These are phyloP conservation scores for Xanthoconium stramineum DNA, from an alignment of 768 basidiomycete genomes.

Conservation along the genomic window DNA sequence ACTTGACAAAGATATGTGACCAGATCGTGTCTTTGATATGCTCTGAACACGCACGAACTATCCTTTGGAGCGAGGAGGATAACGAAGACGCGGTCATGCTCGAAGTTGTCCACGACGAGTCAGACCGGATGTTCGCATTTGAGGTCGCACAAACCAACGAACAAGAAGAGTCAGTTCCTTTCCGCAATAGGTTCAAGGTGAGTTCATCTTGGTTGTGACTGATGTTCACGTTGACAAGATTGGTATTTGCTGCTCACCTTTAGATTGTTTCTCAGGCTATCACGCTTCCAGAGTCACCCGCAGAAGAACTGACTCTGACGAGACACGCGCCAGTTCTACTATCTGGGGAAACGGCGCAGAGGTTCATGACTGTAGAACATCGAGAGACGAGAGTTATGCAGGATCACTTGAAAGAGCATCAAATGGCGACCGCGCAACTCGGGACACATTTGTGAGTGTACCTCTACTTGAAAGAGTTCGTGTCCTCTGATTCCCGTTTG, in stretches of 20 bases:
- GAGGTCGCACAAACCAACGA: conserved; percentile 53
- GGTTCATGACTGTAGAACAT: conserved; percentile 35
- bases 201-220: background rate
- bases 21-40: conserved; percentile 54
- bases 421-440: conserved; percentile 12
- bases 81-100: conserved; percentile 26
- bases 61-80: conserved; percentile 43
- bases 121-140: conserved; percentile 50
- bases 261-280: conserved; percentile 17
- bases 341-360: conserved; percentile 40
- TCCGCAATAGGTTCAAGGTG: conserved; percentile 46
- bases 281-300: conserved; percentile 1
- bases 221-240: background rate
- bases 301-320: conserved; percentile 1
- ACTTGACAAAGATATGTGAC: conserved; percentile 57
- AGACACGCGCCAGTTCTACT: conserved; percentile 18
- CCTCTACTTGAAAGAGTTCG: background rate
- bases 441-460: conserved; percentile 17
- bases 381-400: conserved; percentile 3
- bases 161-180: conserved; percentile 48
- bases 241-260: background rate
- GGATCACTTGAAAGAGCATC: background rate
- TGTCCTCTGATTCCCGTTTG: background rate
- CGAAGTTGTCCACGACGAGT: conserved; percentile 39
- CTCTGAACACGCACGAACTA: conserved; percentile 39